Percentiles rank a stretch among this genome's conserved stretches.
Conservation (phyloP, 2,329 filamentous ascomycete species). For the Keithomyces neogunnii region DNA sequence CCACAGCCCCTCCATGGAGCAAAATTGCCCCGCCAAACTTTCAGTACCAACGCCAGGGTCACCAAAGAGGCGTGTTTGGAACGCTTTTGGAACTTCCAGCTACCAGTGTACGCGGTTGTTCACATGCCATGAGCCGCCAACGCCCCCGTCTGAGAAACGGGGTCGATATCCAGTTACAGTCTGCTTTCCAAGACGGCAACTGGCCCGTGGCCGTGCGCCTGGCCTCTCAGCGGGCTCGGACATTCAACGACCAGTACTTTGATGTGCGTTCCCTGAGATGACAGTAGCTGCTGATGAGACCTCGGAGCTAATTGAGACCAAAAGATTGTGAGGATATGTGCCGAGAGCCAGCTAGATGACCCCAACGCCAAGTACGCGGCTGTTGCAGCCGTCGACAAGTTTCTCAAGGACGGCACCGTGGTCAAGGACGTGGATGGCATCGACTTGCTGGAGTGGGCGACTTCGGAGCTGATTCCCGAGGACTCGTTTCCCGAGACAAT, state of each 20-base stretch:
- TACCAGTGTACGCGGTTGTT: not conserved
- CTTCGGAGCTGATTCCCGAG: constrained; percentile 27
- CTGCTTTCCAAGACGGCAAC: constrained; percentile 45
- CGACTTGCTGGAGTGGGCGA: constrained; percentile 48
- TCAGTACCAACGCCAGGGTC: not conserved
- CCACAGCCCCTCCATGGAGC: not conserved
- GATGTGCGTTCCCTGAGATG: constrained; percentile 29
- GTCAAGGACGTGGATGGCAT: constrained; percentile 42
- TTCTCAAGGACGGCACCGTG: constrained; percentile 35
- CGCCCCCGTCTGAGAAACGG: constrained; percentile 36
- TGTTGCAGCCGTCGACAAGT: constrained; percentile 34
- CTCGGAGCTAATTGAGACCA: constrained; percentile 2
- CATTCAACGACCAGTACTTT: constrained; percentile 46
- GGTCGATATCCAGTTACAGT: constrained; percentile 46
- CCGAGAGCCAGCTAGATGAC: constrained; percentile 44
- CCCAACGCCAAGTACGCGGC: constrained; percentile 35
- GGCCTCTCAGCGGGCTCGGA: constrained; percentile 41
- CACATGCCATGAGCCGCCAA: constrained; percentile 23
- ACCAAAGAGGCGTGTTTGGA: no score
- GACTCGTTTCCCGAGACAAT: constrained; percentile 38
- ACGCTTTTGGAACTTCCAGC: not conserved
- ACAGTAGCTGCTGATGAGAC: not conserved
- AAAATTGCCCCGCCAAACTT: constrained; percentile 1
- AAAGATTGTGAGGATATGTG: constrained; percentile 39
- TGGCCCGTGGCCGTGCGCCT: constrained; percentile 43